Evolutionary conservation across 768 basidiomycete species (phyloP), one percentile per base, ranked within the genome.

Genomic region (Trametes villosa): DNA sequence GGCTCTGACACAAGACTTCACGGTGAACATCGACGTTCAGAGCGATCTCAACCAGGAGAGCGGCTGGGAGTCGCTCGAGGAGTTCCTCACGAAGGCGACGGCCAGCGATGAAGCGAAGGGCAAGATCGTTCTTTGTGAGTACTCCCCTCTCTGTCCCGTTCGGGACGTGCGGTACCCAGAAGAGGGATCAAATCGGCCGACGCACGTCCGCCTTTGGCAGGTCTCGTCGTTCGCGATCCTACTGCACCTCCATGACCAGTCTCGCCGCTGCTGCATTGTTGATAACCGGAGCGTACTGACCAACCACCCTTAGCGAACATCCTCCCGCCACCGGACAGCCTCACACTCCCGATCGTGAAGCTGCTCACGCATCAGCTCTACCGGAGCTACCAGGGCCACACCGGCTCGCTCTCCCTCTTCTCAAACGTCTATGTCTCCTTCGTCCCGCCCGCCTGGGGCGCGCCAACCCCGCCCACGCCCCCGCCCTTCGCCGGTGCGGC

Each of bases 291-390:
- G n/a, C n/a, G n/a, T n/a, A n/a, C n/a, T n/a, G n/a, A n/a, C n/a
- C n/a, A n/a, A n/a, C n/a, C n/a, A 7, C 1, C 22, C 13, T 17
- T 11, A 94, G 92, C 88, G 53, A 92, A 91, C 70, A 74, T 91
- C 41, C 79, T 94, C 11, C 92, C 91, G 44, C 92, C 92, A 36
- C 88, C 92, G 0, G 84, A 89, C 65, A 85, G 86, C 65, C 78
- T 91, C 36, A 76, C 82, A 52, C 71, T 88, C 44, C 88, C 91
- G 1, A 87, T 91, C 59, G 88, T 92, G 40, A 86, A 88, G 72
- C 77, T 93, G 71, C 87, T 93, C 80, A 89, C 85, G 48, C 88
- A 92, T 67, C 86, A 89, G 2, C 80, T 81, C 0, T 94, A 93
- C 70, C 78, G 80, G 29, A 81, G 83, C 47, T 94, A 88, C 72